phyloP scores from a whole-genome alignment of 306 rosid species.

The Bauhinia variegata region DNA sequence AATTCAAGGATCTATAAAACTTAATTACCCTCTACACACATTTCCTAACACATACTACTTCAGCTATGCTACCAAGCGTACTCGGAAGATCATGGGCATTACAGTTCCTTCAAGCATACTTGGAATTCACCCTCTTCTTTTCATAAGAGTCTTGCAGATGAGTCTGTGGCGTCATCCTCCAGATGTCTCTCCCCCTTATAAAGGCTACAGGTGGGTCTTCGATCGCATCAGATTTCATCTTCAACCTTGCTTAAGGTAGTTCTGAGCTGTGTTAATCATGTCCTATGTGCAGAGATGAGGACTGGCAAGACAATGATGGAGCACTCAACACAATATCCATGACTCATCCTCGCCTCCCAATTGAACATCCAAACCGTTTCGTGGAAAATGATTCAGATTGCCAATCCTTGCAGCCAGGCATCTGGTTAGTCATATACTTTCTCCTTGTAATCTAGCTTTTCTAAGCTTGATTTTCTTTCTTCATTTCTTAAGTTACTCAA shows the following conservation, averaged over 20 bases:
- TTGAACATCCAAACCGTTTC: slow-evolving; percentile 72
- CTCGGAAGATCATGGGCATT: slow-evolving; percentile 71
- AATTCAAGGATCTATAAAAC: slow-evolving; percentile 82
- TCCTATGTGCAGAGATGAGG: slow-evolving; percentile 78
- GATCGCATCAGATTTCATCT: slow-evolving; percentile 17
- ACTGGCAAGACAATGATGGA: slow-evolving; percentile 97
- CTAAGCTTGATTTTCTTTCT: background rate
- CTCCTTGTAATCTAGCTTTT: background rate
- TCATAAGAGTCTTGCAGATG: slow-evolving; percentile 88
- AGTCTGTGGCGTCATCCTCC: slow-evolving; percentile 92
- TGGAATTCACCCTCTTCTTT: slow-evolving; percentile 82
- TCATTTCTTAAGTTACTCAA: slow-evolving; percentile 4
- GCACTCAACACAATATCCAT: slow-evolving; percentile 93
- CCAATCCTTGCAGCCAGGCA: slow-evolving; percentile 79
- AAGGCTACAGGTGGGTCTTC: slow-evolving; percentile 78
- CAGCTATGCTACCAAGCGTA: slow-evolving; percentile 92
- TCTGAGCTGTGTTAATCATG: slow-evolving; percentile 3
- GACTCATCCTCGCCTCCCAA: slow-evolving; percentile 88
- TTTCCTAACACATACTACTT: slow-evolving; percentile 90
- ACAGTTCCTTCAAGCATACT: slow-evolving; percentile 82
- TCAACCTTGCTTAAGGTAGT: background rate
- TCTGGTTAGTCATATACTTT: slow-evolving; percentile 47
- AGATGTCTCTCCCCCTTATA: slow-evolving; percentile 80
- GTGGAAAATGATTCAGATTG: slow-evolving; percentile 84
- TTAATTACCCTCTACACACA: slow-evolving; percentile 58